A percentile compares a stretch with the other conserved stretches of the same genome.
Evolutionary conservation across 768 basidiomycete genomes (phyloP).

Genomic region (Panaeolus cyanescens): DNA sequence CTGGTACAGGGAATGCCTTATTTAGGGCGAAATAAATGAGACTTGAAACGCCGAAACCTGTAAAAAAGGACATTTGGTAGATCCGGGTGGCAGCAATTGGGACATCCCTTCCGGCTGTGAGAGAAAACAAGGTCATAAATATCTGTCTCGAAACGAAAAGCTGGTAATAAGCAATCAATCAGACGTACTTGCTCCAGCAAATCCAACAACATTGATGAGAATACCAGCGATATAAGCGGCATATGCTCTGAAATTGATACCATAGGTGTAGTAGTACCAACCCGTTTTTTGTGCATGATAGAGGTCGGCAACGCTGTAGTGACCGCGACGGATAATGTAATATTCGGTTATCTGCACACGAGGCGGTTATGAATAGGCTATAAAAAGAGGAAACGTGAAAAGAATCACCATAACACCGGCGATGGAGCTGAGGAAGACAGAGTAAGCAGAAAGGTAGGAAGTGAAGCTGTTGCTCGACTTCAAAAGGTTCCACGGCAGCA

Average conservation of each 20-base stretch:
- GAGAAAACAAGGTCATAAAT: background rate
- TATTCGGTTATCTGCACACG: constrained; percentile 68
- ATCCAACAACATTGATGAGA: constrained; percentile 81
- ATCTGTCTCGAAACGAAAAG: background rate
- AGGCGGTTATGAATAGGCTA: background rate
- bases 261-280: constrained; percentile 78
- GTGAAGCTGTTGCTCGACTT: constrained; percentile 76
- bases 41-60: constrained; percentile 74
- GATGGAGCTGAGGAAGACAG: constrained; percentile 80
- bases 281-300: constrained; percentile 57
- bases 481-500: constrained; percentile 78
- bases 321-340: constrained; percentile 70
- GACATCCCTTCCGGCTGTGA: constrained; percentile 56
- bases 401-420: constrained; percentile 72
- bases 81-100: constrained; percentile 71
- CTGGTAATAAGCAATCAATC: constrained; percentile 3
- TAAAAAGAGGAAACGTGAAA: background rate
- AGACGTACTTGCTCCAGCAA: constrained; percentile 70
- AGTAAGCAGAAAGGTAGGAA: constrained; percentile 81
- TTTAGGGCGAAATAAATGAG: constrained; percentile 65
- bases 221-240: constrained; percentile 73
- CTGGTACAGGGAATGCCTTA: constrained; percentile 59
- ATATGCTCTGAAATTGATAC: constrained; percentile 74
- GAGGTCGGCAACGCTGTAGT: constrained; percentile 71
- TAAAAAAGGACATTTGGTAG: constrained; percentile 81